Percentiles rank a stretch among this genome's conserved stretches.
Conservation (phyloP, 1,284 basidiomycete genomes). For the Boletus subluridellus region DNA sequence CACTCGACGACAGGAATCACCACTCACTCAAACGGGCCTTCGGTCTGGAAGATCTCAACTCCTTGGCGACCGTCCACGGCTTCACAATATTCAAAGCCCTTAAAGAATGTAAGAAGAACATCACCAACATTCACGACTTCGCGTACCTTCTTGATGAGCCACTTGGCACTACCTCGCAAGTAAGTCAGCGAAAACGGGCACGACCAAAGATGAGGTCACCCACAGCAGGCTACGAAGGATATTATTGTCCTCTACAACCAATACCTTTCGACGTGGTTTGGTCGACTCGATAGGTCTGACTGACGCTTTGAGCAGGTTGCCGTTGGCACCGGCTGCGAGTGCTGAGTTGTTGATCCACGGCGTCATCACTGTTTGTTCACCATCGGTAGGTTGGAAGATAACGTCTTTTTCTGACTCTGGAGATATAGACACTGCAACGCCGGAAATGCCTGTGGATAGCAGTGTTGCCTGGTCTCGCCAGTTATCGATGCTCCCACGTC, state of each 20-base stretch:
- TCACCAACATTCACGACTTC: not conserved
- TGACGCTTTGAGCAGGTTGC: conserved; percentile 60
- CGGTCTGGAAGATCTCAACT: conserved; percentile 68
- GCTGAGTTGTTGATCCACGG: conserved; percentile 37
- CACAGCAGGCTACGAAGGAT: conserved; percentile 73
- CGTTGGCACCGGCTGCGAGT: conserved; percentile 55
- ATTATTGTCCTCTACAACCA: conserved; percentile 83
- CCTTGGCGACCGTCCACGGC: conserved; percentile 84
- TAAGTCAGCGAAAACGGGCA: conserved; percentile 13
- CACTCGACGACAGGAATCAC: conserved; percentile 1
- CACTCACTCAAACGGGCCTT: conserved; percentile 74
- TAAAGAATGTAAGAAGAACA: conserved; percentile 6
- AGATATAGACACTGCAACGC: conserved; percentile 17
- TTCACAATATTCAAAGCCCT: conserved; percentile 77
- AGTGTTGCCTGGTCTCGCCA: conserved; percentile 25
- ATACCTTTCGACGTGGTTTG: conserved; percentile 51
- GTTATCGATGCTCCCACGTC: conserved; percentile 25
- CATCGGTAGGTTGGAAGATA: conserved; percentile 10
- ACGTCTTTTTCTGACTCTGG: conserved; percentile 27
- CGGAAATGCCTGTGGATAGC: conserved; percentile 11
- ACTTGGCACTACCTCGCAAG: conserved; percentile 59
- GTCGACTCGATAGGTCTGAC: conserved; percentile 44
- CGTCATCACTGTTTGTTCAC: conserved; percentile 11
- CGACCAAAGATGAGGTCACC: conserved; percentile 21
- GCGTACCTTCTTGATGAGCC: conserved; percentile 68